Evolutionary conservation across 805 yeast genomes (phyloP).

Genomic region (Torulaspora delbrueckii): DNA sequence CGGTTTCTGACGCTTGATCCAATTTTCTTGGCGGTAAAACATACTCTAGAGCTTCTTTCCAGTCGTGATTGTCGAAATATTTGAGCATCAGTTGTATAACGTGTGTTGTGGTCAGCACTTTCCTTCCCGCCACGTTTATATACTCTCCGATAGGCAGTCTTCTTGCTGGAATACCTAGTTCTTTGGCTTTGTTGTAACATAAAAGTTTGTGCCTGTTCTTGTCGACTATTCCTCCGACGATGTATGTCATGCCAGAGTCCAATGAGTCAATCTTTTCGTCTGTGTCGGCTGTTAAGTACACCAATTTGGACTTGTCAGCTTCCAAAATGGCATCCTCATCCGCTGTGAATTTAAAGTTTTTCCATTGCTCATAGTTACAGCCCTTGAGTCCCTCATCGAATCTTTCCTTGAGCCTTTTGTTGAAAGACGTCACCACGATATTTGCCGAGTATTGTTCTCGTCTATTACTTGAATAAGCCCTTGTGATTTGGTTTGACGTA

Average conservation of each 20-base stretch:
- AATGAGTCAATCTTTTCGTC: slow-evolving; percentile 60
- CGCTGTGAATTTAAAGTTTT: slow-evolving; percentile 48
- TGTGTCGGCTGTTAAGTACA: slow-evolving; percentile 86
- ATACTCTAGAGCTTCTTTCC: slow-evolving; percentile 84
- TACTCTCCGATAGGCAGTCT: slow-evolving; percentile 83
- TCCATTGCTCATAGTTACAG: slow-evolving; percentile 63
- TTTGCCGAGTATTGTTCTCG: slow-evolving; percentile 53
- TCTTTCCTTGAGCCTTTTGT: slow-evolving; percentile 58
- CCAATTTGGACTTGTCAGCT: slow-evolving; percentile 40
- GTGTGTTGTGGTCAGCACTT: slow-evolving; percentile 88
- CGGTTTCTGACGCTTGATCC: slow-evolving; percentile 12
- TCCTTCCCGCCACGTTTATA: slow-evolving; percentile 76
- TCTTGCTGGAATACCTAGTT: slow-evolving; percentile 64
- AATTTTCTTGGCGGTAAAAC: slow-evolving; percentile 80
- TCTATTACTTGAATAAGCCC: slow-evolving; percentile 76
- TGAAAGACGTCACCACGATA: slow-evolving; percentile 58
- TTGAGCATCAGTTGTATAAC: slow-evolving; percentile 83
- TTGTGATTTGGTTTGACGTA: slow-evolving; percentile 70
- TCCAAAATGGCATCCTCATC: slow-evolving; percentile 36
- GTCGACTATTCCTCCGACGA: slow-evolving; percentile 95
- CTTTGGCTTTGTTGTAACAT: slow-evolving; percentile 76
- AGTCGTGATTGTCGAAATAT: slow-evolving; percentile 73
- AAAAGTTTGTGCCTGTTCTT: slow-evolving; percentile 81
- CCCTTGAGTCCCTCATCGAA: slow-evolving; percentile 57
- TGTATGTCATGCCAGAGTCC: slow-evolving; percentile 67